Evolutionary conservation across 2,329 filamentous ascomycete genomes (phyloP).

Genomic region (Talaromyces sp.): DNA sequence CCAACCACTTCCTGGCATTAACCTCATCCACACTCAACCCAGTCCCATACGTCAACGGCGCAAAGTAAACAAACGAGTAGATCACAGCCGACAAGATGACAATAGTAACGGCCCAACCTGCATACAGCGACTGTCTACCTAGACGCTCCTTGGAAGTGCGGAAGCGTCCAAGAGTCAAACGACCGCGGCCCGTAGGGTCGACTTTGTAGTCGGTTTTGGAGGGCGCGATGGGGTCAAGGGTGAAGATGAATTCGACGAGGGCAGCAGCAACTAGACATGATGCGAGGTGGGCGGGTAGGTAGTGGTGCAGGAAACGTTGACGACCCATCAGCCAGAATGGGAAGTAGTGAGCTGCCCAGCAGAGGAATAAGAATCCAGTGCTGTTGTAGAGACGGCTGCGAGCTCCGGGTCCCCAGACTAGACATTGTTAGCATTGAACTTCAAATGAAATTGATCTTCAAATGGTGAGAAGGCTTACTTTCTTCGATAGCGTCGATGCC

Average conservation of each 20-base stretch:
- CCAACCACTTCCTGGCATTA: conserved; percentile 85
- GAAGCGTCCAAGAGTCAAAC: conserved; percentile 51
- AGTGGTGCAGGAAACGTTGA: conserved; percentile 97
- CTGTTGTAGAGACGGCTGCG: conserved; percentile 96
- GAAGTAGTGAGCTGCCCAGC: conserved; percentile 95
- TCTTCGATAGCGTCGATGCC: conserved; percentile 90
- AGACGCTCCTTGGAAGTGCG: conserved; percentile 80
- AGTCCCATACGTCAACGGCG: conserved; percentile 91
- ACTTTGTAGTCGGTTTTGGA: conserved; percentile 46
- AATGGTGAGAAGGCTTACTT: conserved; percentile 63
- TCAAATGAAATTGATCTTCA: too few relatives aligned
- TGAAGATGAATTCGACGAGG: conserved; percentile 94
- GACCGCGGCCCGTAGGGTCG: conserved; percentile 42
- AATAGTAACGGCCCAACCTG: conserved; percentile 73
- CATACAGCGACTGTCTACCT: conserved; percentile 71
- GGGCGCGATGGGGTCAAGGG: conserved; percentile 68
- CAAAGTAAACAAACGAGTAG: conserved; percentile 87
- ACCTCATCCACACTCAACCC: conserved; percentile 79
- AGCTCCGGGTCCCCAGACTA: conserved; percentile 63
- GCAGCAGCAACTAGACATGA: conserved; percentile 87
- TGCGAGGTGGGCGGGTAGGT: conserved; percentile 89
- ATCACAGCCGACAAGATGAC: conserved; percentile 68
- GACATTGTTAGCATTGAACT: conserved; percentile 1
- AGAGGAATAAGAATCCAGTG: conserved; percentile 97
- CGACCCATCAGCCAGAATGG: conserved; percentile 98